These are phyloP conservation scores for Mortierella sp. DNA, from an alignment of 371 early-diverging fungal species.

Conservation along the genomic window DNA sequence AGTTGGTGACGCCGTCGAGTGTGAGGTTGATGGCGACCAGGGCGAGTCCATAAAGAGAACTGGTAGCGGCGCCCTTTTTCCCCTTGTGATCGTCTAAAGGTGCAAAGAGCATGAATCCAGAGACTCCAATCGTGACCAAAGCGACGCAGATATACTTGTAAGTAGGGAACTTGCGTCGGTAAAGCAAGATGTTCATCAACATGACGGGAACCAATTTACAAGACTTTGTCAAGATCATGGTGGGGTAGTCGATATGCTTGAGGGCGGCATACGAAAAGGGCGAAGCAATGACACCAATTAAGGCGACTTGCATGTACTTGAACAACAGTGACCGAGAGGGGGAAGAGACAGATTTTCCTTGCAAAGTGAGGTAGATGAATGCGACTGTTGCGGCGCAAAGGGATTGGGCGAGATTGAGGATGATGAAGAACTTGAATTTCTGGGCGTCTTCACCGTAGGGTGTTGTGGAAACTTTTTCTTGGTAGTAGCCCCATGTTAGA, in stretches of 20 bases:
- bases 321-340: constrained; percentile 61
- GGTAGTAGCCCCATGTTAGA: constrained; percentile 95
- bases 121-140: constrained; percentile 92
- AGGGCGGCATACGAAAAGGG: constrained; percentile 96
- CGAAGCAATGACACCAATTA: constrained; percentile 84
- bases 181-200: constrained; percentile 94
- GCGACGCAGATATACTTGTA: constrained; percentile 90
- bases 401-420: constrained; percentile 91
- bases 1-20: constrained; percentile 97
- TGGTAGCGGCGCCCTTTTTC: constrained; percentile 61
- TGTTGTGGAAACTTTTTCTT: constrained; percentile 93
- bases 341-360: constrained; percentile 45
- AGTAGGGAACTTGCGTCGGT: constrained; percentile 85
- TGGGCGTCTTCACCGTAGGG: constrained; percentile 78
- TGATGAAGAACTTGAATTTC: constrained; percentile 89
- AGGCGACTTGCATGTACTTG: constrained; percentile 81
- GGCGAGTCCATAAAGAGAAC: constrained; percentile 80
- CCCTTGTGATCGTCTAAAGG: constrained; percentile 60
- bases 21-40: constrained; percentile 89
- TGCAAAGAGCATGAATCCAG: constrained; percentile 93
- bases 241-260: constrained; percentile 97
- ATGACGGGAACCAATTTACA: constrained; percentile 98
- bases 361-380: constrained; percentile 75
- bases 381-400: constrained; percentile 85
- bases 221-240: constrained; percentile 96